phyloP scores from a whole-genome alignment of 2,329 filamentous ascomycete species.

The Neodidymelliopsis sp. region DNA sequence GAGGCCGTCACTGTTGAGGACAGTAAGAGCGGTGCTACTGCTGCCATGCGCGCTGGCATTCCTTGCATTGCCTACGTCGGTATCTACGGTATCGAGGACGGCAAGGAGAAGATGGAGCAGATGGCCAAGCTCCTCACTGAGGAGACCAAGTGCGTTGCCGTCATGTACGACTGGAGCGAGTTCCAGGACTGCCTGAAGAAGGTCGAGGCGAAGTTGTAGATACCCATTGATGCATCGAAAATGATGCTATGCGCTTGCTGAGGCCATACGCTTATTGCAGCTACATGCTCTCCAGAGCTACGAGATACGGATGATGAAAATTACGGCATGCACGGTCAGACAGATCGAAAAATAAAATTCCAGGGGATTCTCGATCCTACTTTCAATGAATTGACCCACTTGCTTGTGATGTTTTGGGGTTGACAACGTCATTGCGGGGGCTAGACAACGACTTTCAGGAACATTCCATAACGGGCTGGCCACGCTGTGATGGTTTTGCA shows the following conservation, averaged over 20 bases:
- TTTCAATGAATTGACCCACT: not conserved
- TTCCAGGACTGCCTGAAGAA: conserved; percentile 58
- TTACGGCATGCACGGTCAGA: conserved; percentile 23
- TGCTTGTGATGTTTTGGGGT: conserved; percentile 6
- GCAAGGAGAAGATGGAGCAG: conserved; percentile 53
- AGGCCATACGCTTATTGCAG: conserved; percentile 15
- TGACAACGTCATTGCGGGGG: conserved; percentile 7
- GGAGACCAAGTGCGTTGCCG: conserved; percentile 55
- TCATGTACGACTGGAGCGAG: conserved; percentile 63
- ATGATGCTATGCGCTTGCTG: conserved; percentile 24
- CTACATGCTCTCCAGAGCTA: conserved; percentile 26
- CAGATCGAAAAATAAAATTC: conserved; percentile 27
- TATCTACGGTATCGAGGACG: conserved; percentile 57
- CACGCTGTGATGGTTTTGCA: not conserved
- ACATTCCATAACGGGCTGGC: conserved; percentile 10
- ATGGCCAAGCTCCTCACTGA: conserved; percentile 60
- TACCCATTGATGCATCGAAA: conserved; percentile 16
- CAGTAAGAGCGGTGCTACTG: conserved; percentile 83
- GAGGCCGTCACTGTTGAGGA: conserved; percentile 88
- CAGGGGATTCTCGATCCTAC: not conserved
- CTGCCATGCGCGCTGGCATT: conserved; percentile 79
- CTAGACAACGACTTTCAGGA: conserved; percentile 9
- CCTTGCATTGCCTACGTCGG: conserved; percentile 86
- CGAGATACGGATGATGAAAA: conserved; percentile 30
- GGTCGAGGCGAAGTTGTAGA: conserved; percentile 53